Evolutionary conservation across 2,329 filamentous ascomycete species (phyloP).

Genomic region (Dactylellina sp.): DNA sequence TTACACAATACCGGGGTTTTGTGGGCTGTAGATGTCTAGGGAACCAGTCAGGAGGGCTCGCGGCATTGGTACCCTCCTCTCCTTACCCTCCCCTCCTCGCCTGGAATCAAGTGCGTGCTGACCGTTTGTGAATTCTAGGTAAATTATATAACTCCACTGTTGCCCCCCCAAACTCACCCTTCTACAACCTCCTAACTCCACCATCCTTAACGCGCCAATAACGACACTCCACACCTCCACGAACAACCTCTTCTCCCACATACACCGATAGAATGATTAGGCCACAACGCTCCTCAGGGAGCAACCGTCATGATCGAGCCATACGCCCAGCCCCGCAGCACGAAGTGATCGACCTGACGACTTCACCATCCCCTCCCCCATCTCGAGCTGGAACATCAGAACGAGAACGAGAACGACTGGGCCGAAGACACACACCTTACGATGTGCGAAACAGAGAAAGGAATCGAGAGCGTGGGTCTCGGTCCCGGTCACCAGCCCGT

Average conservation of each 20-base stretch:
- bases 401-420: slow-evolving; percentile 3
- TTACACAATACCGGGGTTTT: background rate
- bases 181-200: slow-evolving; percentile 2
- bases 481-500: slow-evolving; percentile 14
- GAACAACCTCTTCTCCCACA: slow-evolving; percentile 22
- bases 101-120: background rate
- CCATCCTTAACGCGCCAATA: slow-evolving; percentile 16
- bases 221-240: slow-evolving; percentile 19
- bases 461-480: slow-evolving; percentile 8
- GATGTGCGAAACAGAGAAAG: slow-evolving; percentile 27
- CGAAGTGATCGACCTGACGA: slow-evolving; percentile 48
- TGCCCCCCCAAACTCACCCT: slow-evolving; percentile 5
- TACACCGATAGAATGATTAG: slow-evolving; percentile 28
- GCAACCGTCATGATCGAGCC: slow-evolving; percentile 20
- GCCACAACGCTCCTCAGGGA: slow-evolving; percentile 20
- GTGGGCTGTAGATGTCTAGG: slow-evolving; percentile 4
- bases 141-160: slow-evolving; percentile 4
- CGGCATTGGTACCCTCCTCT: slow-evolving; percentile 4
- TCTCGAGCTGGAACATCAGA: slow-evolving; percentile 31
- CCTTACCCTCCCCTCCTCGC: background rate
- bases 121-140: slow-evolving; percentile 3
- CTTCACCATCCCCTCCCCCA: slow-evolving; percentile 43
- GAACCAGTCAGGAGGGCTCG: slow-evolving; percentile 24
- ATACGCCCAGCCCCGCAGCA: background rate
- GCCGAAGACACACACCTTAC: slow-evolving; percentile 30